These are phyloP conservation scores for Opeltia flavorubescens DNA, from an alignment of 495 filamentous ascomycete species.

Conservation along the genomic window DNA sequence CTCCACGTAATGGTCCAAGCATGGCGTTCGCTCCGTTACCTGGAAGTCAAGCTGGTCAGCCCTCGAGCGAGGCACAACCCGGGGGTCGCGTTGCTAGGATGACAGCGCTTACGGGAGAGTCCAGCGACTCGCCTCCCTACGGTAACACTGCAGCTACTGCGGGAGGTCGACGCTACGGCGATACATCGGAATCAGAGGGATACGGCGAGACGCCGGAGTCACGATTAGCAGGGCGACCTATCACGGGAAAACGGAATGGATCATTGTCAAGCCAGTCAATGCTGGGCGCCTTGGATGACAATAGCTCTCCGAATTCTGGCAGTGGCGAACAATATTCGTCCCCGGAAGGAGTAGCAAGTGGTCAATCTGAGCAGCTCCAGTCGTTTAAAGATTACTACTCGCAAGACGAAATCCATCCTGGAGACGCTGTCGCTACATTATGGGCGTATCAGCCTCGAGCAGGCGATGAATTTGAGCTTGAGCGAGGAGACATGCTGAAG, in stretches of 20 bases:
- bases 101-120: constrained; percentile 74
- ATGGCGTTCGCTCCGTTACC: constrained; percentile 31
- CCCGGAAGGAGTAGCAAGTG: constrained; percentile 66
- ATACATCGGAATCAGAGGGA: constrained; percentile 69
- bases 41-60: constrained; percentile 27
- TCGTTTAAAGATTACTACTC: constrained; percentile 99
- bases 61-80: constrained; percentile 59
- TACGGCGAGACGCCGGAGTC: constrained; percentile 69
- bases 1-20: constrained; percentile 44
- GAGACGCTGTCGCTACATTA: constrained; percentile 76
- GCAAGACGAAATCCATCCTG: constrained; percentile 84
- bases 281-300: constrained; percentile 51
- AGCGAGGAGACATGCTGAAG: constrained; percentile 96
- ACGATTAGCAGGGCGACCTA: constrained; percentile 41
- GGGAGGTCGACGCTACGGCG: constrained; percentile 40
- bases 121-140: constrained; percentile 43
- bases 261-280: constrained; percentile 82
- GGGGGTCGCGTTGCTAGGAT: constrained; percentile 88
- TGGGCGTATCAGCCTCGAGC: constrained; percentile 97
- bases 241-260: constrained; percentile 65
- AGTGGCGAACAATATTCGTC: constrained; percentile 69
- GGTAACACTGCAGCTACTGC: constrained; percentile 25
- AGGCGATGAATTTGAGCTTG: constrained; percentile 82
- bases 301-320: constrained; percentile 58
- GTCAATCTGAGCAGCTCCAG: constrained; percentile 85